phyloP scores from a whole-genome alignment of 2,329 filamentous ascomycete species.

The Scopulariopsis brevicaulis region DNA sequence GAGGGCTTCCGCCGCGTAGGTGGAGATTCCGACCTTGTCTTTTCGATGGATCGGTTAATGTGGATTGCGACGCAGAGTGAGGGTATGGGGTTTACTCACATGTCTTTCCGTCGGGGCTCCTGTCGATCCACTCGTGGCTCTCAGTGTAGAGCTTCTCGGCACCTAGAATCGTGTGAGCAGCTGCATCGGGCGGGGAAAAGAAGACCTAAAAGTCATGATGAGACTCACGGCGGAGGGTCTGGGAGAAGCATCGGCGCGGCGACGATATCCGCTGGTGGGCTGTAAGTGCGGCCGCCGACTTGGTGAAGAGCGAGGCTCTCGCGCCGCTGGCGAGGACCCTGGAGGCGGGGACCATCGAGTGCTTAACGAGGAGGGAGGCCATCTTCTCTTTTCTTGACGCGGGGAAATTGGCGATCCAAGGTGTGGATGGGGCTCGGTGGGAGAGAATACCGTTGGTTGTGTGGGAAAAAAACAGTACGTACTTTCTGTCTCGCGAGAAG shows the following conservation, averaged over 20 bases:
- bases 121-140: conserved; percentile 88
- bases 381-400: background rate
- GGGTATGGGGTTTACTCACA: conserved; percentile 9
- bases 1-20: conserved; percentile 72
- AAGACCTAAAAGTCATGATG: background rate
- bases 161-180: background rate
- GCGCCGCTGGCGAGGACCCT: background rate
- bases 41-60: conserved; percentile 13
- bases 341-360: background rate
- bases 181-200: background rate
- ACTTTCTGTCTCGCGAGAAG: too few relatives aligned
- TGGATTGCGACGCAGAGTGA: background rate
- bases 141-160: conserved; percentile 55
- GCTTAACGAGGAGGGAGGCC: background rate
- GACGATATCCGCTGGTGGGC: background rate
- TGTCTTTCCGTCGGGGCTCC: conserved; percentile 53
- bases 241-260: background rate
- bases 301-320: background rate
- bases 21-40: conserved; percentile 66
- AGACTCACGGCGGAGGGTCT: background rate
- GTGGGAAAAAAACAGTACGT: too few relatives aligned
- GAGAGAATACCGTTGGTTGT: too few relatives aligned
- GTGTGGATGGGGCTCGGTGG: background rate
- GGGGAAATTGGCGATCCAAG: background rate
- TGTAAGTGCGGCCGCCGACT: background rate